Percentiles rank a stretch among this genome's conserved stretches.
These are phyloP conservation scores for Conticribra weissflogii DNA, from an alignment of 108 stramenopile genomes.

Conservation along the genomic window DNA sequence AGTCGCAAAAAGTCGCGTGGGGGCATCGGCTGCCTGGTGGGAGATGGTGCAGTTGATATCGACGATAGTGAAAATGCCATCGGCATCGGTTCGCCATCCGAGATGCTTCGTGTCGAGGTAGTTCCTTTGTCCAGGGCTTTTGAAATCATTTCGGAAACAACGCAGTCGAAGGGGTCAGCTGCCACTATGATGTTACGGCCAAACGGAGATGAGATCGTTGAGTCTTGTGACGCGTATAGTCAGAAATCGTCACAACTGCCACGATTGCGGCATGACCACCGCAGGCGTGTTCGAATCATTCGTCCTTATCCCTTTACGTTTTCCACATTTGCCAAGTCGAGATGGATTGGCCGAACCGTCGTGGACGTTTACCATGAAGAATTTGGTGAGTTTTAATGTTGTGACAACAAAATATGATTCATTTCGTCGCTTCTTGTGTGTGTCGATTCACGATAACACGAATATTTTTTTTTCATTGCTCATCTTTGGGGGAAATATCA, in stretches of 20 bases:
- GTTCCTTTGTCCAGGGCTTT: slow-evolving; percentile 43
- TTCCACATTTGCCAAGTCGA: slow-evolving; percentile 74
- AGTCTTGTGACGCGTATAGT: no score
- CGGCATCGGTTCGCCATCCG: slow-evolving; percentile 1
- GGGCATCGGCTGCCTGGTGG: slow-evolving; percentile 33
- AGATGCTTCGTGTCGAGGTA: slow-evolving; percentile 18
- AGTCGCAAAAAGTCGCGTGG: slow-evolving; percentile 58
- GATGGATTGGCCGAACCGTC: slow-evolving; percentile 77
- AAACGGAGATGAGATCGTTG: no score
- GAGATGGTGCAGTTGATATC: slow-evolving; percentile 6
- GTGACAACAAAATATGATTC: no score
- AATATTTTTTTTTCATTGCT: neutral
- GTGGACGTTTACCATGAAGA: slow-evolving; percentile 75
- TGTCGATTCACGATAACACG: neutral
- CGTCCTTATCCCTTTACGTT: slow-evolving; percentile 81
- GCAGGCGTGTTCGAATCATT: slow-evolving; percentile 45
- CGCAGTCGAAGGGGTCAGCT: neutral
- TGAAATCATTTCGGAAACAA: slow-evolving; percentile 22
- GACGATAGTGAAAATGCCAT: slow-evolving; percentile 10
- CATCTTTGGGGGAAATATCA: no score
- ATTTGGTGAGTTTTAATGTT: slow-evolving; percentile 54
- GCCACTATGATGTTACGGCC: neutral
- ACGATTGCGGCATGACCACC: neutral
- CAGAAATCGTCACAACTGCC: no score
- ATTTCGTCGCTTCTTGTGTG: no score